Base-by-base conservation (phyloP, 768 basidiomycete genomes). In the Tephrocybe sp. region DNA sequence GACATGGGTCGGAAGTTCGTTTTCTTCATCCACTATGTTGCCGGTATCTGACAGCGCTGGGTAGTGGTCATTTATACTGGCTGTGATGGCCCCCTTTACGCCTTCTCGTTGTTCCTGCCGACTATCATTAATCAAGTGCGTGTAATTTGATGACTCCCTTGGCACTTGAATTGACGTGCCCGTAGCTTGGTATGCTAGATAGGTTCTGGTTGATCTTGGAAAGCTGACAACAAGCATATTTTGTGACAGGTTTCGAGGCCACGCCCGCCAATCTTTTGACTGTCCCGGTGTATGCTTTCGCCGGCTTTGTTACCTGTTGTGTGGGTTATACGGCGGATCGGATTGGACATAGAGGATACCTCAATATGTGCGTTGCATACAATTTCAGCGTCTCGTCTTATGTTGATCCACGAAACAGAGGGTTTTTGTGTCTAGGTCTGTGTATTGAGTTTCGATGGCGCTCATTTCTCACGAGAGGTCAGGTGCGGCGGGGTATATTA, bases 101-200 rank as follows among this genome's bases (percentile, higher is more conserved):
- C 88, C 0, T 89, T 90, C 65, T 75, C 87, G 18, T 66, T 90
- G 37, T 92, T 92, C 73, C 68, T 89, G 46, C 89, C 89, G 0
- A 86, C 81, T 35, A 89, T 91, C 60, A 90, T 89, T 64, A 83
- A 78, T 51, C 70, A 85, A 68, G 83, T 85, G 54, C 34, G 77
- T 65, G 3, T 18, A 21, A 30, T 11, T 35, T 16, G 37, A 28
- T 39, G 15, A 3, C 18, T 5, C 28, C 38, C 31, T 30, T 4
- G 2, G 27, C 30, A 18, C n/a, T 39, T 35, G 27, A n/a, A n/a
- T 27, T 57, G 19, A 56, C 44, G 15, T n/a, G 27, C 28, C 30
- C 42, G 39, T 44, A 77, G 75, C 70, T 77, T 24, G 74, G 75
- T 76, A 59, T 55, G 61, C 35, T 27, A 27, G 13, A 28, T 43